Evolutionary conservation across 176 grass and related monocot genomes (phyloP), one percentile per base, ranked within the genome.

Genomic region (Paspalum vaginatum): DNA sequence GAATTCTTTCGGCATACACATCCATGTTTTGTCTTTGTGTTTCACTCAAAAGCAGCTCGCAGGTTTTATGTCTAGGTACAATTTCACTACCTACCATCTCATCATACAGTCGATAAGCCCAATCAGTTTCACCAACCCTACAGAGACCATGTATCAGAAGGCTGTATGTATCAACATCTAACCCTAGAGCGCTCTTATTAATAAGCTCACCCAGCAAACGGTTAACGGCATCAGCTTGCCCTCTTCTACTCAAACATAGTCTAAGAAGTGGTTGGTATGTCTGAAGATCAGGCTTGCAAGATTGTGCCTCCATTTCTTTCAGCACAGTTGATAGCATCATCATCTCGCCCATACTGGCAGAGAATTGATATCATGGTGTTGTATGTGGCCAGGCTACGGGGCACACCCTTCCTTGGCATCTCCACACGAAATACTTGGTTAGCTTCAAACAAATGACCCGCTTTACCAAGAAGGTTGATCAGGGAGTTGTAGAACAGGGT

Each of bases 341-440:
- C 85, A 64, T 87, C 84, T 86, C 79, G 84, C 40, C 83, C 66
- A 61, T 91, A 71, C n/a, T 81, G 65, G 72, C 91, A 91, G 12
- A 91, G 91, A 67, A 91, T 88, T 54, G 88, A 83, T 65, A 97
- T 82, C 94, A 94, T 94, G 64, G 89, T 91, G 82, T 97, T 97
- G 65, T 88, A 97, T 20, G 91, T 97, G 38, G 79, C 79, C 49
- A 91, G 66, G 71, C 26, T 88, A 81, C 16, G 50, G 72, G 70
- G 8, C 40, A 97, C 75, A 9, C 79, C 84, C 63, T 94, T 90
- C 70, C 6, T 85, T 58, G 88, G 72, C 91, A 97, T 94, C 77
- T 97, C 94, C 26, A 89, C 41, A 67, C 83, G 79, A 86, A 91
- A 97, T 49, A 94, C 86, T 45, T 88, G 86, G 70, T 62, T 81